Percentiles rank a stretch among this genome's conserved stretches.
phyloP scores from a whole-genome alignment of 129 eudicot genomes.

The Mikania micrantha region DNA sequence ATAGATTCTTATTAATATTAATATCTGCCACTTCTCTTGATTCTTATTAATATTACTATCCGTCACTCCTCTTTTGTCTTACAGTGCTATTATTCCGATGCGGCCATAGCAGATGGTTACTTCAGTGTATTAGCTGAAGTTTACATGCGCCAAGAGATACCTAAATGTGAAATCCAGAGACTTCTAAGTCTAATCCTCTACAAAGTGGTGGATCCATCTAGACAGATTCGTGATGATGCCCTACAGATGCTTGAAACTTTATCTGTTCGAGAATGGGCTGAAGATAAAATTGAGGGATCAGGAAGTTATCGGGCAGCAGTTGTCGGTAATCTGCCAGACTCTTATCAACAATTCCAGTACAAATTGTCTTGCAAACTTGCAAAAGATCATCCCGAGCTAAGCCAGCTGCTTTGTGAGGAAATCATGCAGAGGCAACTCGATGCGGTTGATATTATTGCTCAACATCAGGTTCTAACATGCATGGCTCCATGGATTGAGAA shows the following conservation, averaged over 20 bases:
- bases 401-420: conserved; percentile 97
- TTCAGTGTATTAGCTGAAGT: conserved; percentile 98
- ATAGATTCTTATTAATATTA: neutral
- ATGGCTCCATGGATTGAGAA: conserved; percentile 99
- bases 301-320: conserved; percentile 97
- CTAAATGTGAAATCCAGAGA: conserved; percentile 96
- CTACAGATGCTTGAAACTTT: conserved; percentile 99
- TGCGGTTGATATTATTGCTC: conserved; percentile 98
- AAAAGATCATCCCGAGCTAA: conserved; percentile 98
- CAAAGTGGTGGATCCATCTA: conserved; percentile 97
- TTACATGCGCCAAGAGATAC: conserved; percentile 98
- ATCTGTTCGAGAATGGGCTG: conserved; percentile 96
- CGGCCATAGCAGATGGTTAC: conserved; percentile 98
- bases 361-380: conserved; percentile 97
- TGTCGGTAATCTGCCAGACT: conserved; percentile 97
- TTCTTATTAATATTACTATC: neutral
- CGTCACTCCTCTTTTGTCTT: neutral
- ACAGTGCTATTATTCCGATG: conserved; percentile 95
- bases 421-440: conserved; percentile 99
- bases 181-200: conserved; percentile 85
- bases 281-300: conserved; percentile 76
- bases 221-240: conserved; percentile 99
- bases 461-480: conserved; percentile 96
- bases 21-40: neutral
- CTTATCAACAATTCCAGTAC: conserved; percentile 98